These are phyloP conservation scores for Naganishia onofrii DNA, from an alignment of 768 basidiomycete species.

Conservation along the genomic window DNA sequence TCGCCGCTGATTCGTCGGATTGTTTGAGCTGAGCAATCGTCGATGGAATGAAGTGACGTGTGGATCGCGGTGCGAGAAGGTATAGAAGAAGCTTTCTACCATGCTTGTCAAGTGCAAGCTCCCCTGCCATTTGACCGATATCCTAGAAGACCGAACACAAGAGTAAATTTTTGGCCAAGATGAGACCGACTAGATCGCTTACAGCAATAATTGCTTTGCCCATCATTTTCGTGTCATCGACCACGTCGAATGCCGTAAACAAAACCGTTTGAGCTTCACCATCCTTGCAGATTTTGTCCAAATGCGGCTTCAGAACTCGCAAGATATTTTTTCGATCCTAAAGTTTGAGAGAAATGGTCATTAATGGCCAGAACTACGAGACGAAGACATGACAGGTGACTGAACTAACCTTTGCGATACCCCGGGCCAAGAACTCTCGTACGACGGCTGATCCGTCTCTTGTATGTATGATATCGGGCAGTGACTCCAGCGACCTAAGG, in stretches of 20 bases:
- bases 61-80: slow-evolving; percentile 75
- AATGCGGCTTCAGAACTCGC: slow-evolving; percentile 82
- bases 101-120: slow-evolving; percentile 59
- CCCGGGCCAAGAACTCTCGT: slow-evolving; percentile 77
- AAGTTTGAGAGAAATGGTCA: slow-evolving; percentile 41
- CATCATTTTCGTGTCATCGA: slow-evolving; percentile 89
- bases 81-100: slow-evolving; percentile 81
- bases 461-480: slow-evolving; percentile 92
- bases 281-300: slow-evolving; percentile 80
- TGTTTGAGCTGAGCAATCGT: slow-evolving; percentile 69
- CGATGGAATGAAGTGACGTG: slow-evolving; percentile 81
- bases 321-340: slow-evolving; percentile 85
- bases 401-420: slow-evolving; percentile 69
- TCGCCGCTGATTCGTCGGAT: slow-evolving; percentile 65
- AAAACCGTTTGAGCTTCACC: slow-evolving; percentile 86
- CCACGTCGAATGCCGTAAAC: slow-evolving; percentile 83
- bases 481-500: slow-evolving; percentile 70
- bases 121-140: slow-evolving; percentile 62
- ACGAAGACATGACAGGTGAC: slow-evolving; percentile 11
- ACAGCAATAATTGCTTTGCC: slow-evolving; percentile 69
- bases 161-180: background rate
- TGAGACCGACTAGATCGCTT: background rate
- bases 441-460: slow-evolving; percentile 83
- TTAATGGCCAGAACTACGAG: too few relatives aligned
- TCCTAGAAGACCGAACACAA: slow-evolving; percentile 50